These are phyloP conservation scores for Meredithiella fracta DNA, from an alignment of 2,329 filamentous ascomycete genomes.

Conservation along the genomic window DNA sequence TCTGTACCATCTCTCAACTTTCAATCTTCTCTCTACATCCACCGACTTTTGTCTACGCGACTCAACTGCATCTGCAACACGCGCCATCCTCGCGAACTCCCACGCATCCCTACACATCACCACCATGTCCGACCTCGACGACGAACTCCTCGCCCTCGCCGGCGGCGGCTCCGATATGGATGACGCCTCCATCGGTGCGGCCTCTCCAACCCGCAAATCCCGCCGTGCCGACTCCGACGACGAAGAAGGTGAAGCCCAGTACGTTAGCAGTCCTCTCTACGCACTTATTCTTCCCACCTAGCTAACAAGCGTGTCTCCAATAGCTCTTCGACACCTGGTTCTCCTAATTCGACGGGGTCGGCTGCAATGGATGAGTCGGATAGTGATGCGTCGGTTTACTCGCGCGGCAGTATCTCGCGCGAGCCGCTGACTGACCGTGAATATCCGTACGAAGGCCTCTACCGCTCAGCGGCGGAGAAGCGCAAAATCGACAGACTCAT, in stretches of 20 bases:
- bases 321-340: constrained; percentile 54
- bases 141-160: constrained; percentile 82
- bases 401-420: constrained; percentile 29
- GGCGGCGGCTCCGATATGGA: constrained; percentile 51
- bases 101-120: background rate
- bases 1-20: background rate
- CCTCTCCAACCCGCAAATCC: constrained; percentile 25
- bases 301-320: background rate
- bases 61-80: background rate
- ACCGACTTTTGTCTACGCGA: background rate
- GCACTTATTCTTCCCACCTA: background rate
- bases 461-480: constrained; percentile 57
- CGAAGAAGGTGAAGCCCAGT: constrained; percentile 58
- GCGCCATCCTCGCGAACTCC: background rate
- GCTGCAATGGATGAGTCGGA: constrained; percentile 83
- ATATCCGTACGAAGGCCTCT: constrained; percentile 81
- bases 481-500: constrained; percentile 68
- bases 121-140: constrained; percentile 76
- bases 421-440: constrained; percentile 33
- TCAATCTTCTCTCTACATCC: background rate
- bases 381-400: constrained; percentile 37
- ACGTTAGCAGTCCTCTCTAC: background rate
- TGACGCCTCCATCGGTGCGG: constrained; percentile 19
- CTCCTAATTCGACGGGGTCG: constrained; percentile 60
- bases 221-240: constrained; percentile 28